These are phyloP conservation scores for Trichoderma endophyticum DNA, from an alignment of 2,329 filamentous ascomycete species.

Conservation along the genomic window DNA sequence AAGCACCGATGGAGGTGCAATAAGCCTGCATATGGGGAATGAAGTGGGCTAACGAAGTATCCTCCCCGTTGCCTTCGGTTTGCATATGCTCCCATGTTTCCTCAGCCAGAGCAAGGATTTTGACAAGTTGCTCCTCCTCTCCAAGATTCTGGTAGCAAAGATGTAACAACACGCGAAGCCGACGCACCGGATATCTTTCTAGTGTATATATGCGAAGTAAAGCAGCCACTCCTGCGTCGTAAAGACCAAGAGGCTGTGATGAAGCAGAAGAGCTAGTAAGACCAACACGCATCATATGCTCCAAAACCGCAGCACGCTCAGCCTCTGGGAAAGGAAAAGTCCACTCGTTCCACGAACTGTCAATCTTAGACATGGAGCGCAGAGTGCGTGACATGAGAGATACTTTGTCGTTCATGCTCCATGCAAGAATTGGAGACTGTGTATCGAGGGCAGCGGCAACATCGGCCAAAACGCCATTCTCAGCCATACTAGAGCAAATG, in stretches of 20 bases:
- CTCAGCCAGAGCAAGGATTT: conserved; percentile 40
- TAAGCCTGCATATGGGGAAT: conserved; percentile 48
- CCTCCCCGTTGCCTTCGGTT: conserved; percentile 41
- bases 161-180: conserved; percentile 50
- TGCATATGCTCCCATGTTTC: conserved; percentile 37
- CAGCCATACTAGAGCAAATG: conserved; percentile 60
- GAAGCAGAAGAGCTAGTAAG: conserved; percentile 37
- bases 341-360: conserved; percentile 55
- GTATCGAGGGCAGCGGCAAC: conserved; percentile 50
- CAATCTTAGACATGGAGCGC: conserved; percentile 58
- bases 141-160: conserved; percentile 50
- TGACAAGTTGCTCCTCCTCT: conserved; percentile 37
- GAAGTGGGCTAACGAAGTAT: conserved; percentile 43
- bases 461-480: conserved; percentile 52
- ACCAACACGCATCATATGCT: conserved; percentile 56
- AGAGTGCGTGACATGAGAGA: conserved; percentile 57
- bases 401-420: conserved; percentile 49
- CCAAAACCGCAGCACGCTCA: conserved; percentile 56
- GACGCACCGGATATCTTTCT: conserved; percentile 50
- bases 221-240: conserved; percentile 45
- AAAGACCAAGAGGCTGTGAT: conserved; percentile 37
- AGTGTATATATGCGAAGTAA: conserved; percentile 49
- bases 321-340: conserved; percentile 49
- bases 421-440: conserved; percentile 50
- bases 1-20: conserved; percentile 42